Evolutionary conservation across 2,329 filamentous ascomycete species (phyloP).

Genomic region (Cercospora berteroae): DNA sequence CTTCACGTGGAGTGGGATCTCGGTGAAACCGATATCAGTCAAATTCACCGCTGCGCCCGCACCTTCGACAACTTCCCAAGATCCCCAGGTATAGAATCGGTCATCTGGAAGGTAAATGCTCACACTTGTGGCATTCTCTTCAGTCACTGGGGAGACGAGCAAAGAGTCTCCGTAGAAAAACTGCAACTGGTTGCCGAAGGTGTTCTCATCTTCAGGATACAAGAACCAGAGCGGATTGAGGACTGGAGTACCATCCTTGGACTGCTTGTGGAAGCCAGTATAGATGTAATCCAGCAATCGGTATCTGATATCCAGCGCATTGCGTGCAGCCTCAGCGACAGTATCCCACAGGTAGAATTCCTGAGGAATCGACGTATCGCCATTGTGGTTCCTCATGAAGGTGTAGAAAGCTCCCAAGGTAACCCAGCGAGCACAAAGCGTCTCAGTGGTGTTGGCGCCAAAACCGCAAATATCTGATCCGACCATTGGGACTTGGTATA

Average conservation of each 20-base stretch:
- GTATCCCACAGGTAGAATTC: conserved; percentile 70
- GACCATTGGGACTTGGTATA: conserved; percentile 50
- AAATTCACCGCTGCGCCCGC: conserved; percentile 44
- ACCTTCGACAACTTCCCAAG: conserved; percentile 47
- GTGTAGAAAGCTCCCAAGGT: conserved; percentile 70
- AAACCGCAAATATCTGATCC: conserved; percentile 73
- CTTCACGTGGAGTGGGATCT: conserved; percentile 65
- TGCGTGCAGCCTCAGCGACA: conserved; percentile 63
- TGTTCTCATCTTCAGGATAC: conserved; percentile 59
- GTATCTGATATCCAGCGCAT: conserved; percentile 69
- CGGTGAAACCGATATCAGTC: conserved; percentile 46
- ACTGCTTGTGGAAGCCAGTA: conserved; percentile 64
- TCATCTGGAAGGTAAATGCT: conserved; percentile 57
- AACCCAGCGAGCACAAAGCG: conserved; percentile 70
- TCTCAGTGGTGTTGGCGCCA: conserved; percentile 62
- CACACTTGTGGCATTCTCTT: conserved; percentile 53
- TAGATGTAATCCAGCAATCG: conserved; percentile 74
- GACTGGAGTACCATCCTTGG: conserved; percentile 61
- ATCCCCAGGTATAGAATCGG: conserved; percentile 60
- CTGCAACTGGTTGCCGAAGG: conserved; percentile 53
- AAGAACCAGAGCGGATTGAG: conserved; percentile 69
- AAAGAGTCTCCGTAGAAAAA: conserved; percentile 60
- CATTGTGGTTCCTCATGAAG: conserved; percentile 74
- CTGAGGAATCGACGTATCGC: conserved; percentile 53
- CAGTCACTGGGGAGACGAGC: conserved; percentile 56